Evolutionary conservation across 208 protist species (phyloP).

Genomic region (Trichomonas tenax): DNA sequence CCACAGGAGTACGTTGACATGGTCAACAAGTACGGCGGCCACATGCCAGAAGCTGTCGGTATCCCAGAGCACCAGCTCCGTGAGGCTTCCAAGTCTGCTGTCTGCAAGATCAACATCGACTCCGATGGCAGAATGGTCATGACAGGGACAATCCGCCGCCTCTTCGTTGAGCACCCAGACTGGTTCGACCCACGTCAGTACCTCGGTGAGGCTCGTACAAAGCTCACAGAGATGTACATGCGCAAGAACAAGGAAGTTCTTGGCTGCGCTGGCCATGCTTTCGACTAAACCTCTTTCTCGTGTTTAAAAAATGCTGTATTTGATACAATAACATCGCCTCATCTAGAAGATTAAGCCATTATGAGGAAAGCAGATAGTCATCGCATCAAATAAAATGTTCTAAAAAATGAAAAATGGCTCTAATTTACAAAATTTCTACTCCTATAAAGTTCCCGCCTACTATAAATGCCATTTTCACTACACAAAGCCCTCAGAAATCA

Average conservation of each 20-base stretch:
- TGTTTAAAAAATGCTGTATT: no score
- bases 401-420: no score
- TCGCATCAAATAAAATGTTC: no score
- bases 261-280: not conserved
- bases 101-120: conserved; percentile 46
- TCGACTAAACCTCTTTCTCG: not conserved
- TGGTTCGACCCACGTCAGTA: conserved; percentile 44
- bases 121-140: conserved; percentile 40
- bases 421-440: no score
- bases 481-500: no score
- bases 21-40: conserved; percentile 43
- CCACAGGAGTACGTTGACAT: conserved; percentile 30
- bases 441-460: no score
- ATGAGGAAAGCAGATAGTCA: no score
- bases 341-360: no score
- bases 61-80: conserved; percentile 33
- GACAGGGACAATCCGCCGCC: conserved; percentile 35
- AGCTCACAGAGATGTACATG: not conserved
- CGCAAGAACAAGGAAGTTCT: not conserved
- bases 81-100: conserved; percentile 29
- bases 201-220: conserved; percentile 25
- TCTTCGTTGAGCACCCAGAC: conserved; percentile 35
- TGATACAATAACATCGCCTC: no score
- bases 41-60: conserved; percentile 38
- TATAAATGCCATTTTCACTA: no score